phyloP scores from a whole-genome alignment of 768 basidiomycete species.

The Mycena vulgaris region DNA sequence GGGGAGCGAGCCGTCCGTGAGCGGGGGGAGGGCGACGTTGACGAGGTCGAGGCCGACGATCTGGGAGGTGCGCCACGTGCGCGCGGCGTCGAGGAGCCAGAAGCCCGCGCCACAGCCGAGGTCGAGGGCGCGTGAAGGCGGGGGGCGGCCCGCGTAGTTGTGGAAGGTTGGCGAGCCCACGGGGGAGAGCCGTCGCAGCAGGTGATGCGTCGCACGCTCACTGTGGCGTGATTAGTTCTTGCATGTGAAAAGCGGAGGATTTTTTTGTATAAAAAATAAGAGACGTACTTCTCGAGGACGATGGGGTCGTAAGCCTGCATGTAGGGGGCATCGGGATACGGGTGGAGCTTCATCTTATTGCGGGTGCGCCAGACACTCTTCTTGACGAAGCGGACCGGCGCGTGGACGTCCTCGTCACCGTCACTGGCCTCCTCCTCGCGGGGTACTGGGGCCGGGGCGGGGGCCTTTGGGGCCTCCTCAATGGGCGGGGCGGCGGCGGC shows the following conservation, averaged over 20 bases:
- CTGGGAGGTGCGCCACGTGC: conserved; percentile 70
- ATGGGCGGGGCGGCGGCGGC: conserved; percentile 13
- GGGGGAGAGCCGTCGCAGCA: conserved; percentile 71
- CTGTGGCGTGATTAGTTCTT: conserved; percentile 51
- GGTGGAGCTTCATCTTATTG: conserved; percentile 68
- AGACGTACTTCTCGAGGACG: conserved; percentile 70
- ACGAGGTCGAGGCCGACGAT: conserved; percentile 81
- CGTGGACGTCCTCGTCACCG: conserved; percentile 40
- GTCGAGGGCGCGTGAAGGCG: conserved; percentile 74
- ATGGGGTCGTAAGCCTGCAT: conserved; percentile 78
- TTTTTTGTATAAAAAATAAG: conserved; percentile 1
- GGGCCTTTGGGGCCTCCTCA: conserved; percentile 23
- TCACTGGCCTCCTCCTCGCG: conserved; percentile 1
- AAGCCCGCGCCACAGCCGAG: conserved; percentile 82
- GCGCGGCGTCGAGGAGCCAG: conserved; percentile 78
- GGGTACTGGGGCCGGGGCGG: not conserved
- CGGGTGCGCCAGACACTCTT: conserved; percentile 59
- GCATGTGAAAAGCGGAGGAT: not conserved
- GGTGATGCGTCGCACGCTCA: conserved; percentile 69
- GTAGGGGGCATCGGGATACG: conserved; percentile 70
- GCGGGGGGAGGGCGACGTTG: conserved; percentile 57
- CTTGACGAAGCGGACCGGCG: conserved; percentile 43
- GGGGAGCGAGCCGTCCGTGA: conserved; percentile 38
- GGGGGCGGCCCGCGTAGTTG: conserved; percentile 60
- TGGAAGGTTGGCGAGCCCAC: conserved; percentile 74